Base-by-base conservation (phyloP, 768 basidiomycete genomes). In the Filobasidium wieringae region DNA sequence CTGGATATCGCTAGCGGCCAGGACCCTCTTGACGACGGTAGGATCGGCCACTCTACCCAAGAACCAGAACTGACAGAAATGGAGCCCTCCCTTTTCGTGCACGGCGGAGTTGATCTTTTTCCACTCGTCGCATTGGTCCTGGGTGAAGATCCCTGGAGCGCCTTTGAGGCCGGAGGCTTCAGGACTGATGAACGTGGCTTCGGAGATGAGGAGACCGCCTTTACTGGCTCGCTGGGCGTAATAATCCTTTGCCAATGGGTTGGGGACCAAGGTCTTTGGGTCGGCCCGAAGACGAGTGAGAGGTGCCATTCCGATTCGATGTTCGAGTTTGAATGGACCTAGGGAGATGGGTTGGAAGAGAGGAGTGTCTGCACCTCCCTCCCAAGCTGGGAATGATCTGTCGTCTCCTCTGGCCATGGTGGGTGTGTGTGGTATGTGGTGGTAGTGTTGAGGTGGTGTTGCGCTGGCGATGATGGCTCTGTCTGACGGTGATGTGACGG, bases 121-220 rank as follows among this genome's bases (percentile, higher is more conserved):
- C 84, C 83, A 85, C 0, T 72, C 79, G 0, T 65, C 58, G 32
- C 78, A 78, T 61, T 88, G 86, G 24, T 78, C 80, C 2, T 78
- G 68, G n/a, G 68, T 80, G 76, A 79, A 86, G 54, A 86, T 80
- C 0, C 85, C 85, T 1, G 85, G 85, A 0, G 79, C 77, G 55
- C 80, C 70, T 1, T 57, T 51, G 39, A 71, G 75, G 1, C 81
- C 82, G 2, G 79, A 80, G 0, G 82, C 81, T 14, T 66, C 63
- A 1, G 70, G 67, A 0, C 79, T 76, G 49, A 85, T 79, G 52
- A 78, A 72, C 1, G 81, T 81, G 0, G 76, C 82, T 68, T 74
- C 72, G 2, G 65, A 59, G 57, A 74, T 74, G 14, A 74, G 17
- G 29, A 75, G 49, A 29, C 74, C 74, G 2, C 71, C 68, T 0